Evolutionary conservation across 2,329 filamentous ascomycete genomes (phyloP), one percentile per base, ranked within the genome.

Genomic region (Neoscytalidium dimidiatum): DNA sequence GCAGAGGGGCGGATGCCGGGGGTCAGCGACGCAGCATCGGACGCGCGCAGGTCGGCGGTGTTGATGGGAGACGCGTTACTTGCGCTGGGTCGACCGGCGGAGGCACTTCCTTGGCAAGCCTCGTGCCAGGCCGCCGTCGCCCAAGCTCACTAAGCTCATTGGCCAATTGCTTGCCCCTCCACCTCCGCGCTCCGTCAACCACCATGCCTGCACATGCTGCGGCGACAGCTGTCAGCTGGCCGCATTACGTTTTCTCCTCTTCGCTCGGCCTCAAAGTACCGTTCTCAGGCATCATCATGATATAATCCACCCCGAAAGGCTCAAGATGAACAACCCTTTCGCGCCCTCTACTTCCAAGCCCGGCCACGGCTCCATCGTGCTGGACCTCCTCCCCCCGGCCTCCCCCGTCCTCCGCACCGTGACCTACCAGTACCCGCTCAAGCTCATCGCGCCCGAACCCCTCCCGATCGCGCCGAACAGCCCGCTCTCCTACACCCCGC

Each of bases 391-490:
- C 9, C 92, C 94, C 38, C 88, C 89, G 33, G 84, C 86, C 28
- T 86, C 86, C 53, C 92, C 92, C 14, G 88, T 88, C 51, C 84
- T 97, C 31, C 87, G 89, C 67, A 86, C 84, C 33, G 86, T 97
- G 69, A 89, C 89, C 38, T 98, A 96, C 75, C 92, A 96, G 76
- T 99, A 98, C 73, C 95, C 95, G 1, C 84, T 99, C 52, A 99
- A 99, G 78, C 86, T 99, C 65, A 92, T 99, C 67, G 90, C 93
- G 0, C 92, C 94, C 1, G 85, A 89, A 14, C 86, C 90, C 11
- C 82, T 88, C 5, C 83, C 53, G 81, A 85, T 44, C 84, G 88
- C 64, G 83, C 58, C 58, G 19, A 26, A 62, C 57, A 35, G 85
- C 63, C 64, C 46, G 17, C n/a, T 43, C 11, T 41, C 35, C 23